Conservation (phyloP, 441 rosid genomes). For the Dalechampia spathulata region DNA sequence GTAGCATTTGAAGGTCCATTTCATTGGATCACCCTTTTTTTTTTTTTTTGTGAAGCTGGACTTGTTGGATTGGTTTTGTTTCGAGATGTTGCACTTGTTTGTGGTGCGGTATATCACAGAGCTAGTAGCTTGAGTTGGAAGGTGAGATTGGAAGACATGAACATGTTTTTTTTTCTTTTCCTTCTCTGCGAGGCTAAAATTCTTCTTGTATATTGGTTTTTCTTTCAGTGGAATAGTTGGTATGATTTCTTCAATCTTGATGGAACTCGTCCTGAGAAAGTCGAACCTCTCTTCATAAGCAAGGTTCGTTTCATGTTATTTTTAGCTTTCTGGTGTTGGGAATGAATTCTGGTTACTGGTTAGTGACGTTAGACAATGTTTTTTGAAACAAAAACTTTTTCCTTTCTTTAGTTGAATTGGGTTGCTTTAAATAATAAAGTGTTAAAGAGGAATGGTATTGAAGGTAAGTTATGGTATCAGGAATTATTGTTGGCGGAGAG, state of each 20-base stretch:
- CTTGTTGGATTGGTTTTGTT: conserved; percentile 72
- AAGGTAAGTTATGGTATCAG: too few species aligned
- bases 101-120: conserved; percentile 74
- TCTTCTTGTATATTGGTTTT: conserved; percentile 5
- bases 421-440: neutral
- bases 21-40: conserved; percentile 8
- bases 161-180: neutral
- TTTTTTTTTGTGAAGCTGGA: conserved; percentile 48
- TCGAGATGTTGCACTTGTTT: conserved; percentile 68
- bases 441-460: too few species aligned
- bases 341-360: neutral
- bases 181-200: conserved; percentile 1
- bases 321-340: neutral
- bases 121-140: conserved; percentile 66
- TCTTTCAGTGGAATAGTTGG: conserved; percentile 66
- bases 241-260: conserved; percentile 73
- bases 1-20: neutral
- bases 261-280: conserved; percentile 60
- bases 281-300: conserved; percentile 85
- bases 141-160: conserved; percentile 33
- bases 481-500: neutral
- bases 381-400: neutral
- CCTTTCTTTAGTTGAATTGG: too few species aligned
- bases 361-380: neutral
- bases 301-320: conserved; percentile 38